A percentile compares a stretch with the other conserved stretches of the same genome.
Conservation (phyloP, 2,329 filamentous ascomycete species). For the Aaosphaeria arxii region DNA sequence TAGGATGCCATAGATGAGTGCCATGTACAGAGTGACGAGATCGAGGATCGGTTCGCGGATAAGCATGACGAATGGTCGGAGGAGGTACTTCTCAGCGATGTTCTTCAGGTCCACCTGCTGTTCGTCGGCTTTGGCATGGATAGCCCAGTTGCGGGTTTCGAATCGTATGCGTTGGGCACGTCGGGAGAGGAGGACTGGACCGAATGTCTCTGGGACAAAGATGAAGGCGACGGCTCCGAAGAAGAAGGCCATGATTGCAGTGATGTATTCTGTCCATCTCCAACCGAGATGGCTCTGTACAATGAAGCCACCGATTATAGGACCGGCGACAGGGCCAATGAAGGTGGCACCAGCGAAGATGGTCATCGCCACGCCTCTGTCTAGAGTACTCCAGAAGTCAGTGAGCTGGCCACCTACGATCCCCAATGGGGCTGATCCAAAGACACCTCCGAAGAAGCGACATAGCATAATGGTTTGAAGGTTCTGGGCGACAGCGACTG, state of each 20-base stretch:
- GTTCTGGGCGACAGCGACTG: constrained; percentile 50
- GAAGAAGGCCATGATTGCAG: constrained; percentile 45
- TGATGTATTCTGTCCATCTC: constrained; percentile 55
- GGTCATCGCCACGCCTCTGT: constrained; percentile 46
- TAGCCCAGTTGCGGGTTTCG: constrained; percentile 42
- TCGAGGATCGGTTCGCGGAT: constrained; percentile 63
- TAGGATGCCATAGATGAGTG: constrained; percentile 41
- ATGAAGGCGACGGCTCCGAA: constrained; percentile 44
- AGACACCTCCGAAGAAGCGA: constrained; percentile 54
- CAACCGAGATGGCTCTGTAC: constrained; percentile 51
- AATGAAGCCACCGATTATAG: constrained; percentile 38
- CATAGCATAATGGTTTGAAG: constrained; percentile 53
- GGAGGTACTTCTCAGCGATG: not conserved
- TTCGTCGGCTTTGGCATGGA: constrained; percentile 48
- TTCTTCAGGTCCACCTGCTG: not conserved
- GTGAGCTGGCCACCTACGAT: constrained; percentile 50
- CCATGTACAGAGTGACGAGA: constrained; percentile 58
- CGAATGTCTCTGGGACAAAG: constrained; percentile 15
- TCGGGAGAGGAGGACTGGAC: constrained; percentile 23
- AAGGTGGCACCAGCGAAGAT: constrained; percentile 45
- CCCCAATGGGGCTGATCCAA: constrained; percentile 50
- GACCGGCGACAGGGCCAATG: constrained; percentile 36
- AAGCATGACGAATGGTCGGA: constrained; percentile 64
- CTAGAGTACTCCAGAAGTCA: constrained; percentile 49
- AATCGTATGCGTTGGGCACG: constrained; percentile 51